These are phyloP conservation scores for Ophiostoma populinum DNA, from an alignment of 2,329 filamentous ascomycete genomes.

Conservation along the genomic window DNA sequence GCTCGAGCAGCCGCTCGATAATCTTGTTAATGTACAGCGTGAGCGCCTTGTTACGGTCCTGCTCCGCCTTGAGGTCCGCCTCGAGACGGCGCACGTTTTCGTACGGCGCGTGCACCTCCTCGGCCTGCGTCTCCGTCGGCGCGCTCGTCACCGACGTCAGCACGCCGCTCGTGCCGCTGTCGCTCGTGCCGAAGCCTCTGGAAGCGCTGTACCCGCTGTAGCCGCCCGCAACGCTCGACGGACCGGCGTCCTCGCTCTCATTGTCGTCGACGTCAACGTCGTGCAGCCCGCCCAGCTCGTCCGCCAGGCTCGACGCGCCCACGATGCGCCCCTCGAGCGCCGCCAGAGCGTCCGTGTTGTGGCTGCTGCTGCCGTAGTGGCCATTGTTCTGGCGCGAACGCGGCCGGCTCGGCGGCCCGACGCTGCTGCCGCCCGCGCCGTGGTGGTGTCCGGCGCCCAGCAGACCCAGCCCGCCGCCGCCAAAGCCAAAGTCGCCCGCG, in stretches of 20 bases:
- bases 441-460: neutral
- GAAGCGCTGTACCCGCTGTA: slow-evolving; percentile 1
- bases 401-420: slow-evolving; percentile 7
- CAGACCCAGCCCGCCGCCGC: slow-evolving; percentile 19
- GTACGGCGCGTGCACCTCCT: neutral
- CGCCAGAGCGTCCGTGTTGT: slow-evolving; percentile 46
- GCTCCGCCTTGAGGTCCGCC: slow-evolving; percentile 58
- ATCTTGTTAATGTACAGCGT: slow-evolving; percentile 99
- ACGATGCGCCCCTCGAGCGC: slow-evolving; percentile 39
- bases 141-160: neutral
- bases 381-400: too few relatives aligned
- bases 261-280: slow-evolving; percentile 31
- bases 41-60: slow-evolving; percentile 92
- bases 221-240: neutral
- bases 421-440: neutral
- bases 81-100: slow-evolving; percentile 53
- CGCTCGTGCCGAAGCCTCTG: slow-evolving; percentile 1
- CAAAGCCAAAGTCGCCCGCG: slow-evolving; percentile 64
- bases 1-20: slow-evolving; percentile 82
- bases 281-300: slow-evolving; percentile 86
- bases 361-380: too few relatives aligned
- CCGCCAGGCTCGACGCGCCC: slow-evolving; percentile 45
- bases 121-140: slow-evolving; percentile 28
- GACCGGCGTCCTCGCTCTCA: slow-evolving; percentile 4
- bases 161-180: neutral